phyloP scores from a whole-genome alignment of 1,284 basidiomycete genomes.

The Marasmius tenuissimus region DNA sequence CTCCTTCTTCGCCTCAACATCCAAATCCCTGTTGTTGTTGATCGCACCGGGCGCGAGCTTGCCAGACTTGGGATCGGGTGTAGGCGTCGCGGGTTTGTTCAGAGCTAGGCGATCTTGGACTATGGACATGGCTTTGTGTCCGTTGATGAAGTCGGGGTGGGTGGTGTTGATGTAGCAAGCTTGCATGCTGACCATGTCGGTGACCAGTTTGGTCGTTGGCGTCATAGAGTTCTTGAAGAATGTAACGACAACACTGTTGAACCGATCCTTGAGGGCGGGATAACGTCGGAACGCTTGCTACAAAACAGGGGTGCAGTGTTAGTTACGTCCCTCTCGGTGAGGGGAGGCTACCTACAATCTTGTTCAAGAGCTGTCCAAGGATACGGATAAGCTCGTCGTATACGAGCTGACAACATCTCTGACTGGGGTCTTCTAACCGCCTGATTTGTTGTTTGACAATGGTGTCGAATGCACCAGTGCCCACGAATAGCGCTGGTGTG shows the following conservation, averaged over 20 bases:
- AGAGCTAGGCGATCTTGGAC: slow-evolving; percentile 85
- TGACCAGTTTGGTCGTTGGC: slow-evolving; percentile 93
- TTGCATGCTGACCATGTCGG: slow-evolving; percentile 96
- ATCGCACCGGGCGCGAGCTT: slow-evolving; percentile 63
- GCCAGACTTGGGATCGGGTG: slow-evolving; percentile 68
- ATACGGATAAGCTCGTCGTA: slow-evolving; percentile 98
- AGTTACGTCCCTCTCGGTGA: not conserved
- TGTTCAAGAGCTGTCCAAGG: slow-evolving; percentile 83
- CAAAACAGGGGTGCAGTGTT: slow-evolving; percentile 1
- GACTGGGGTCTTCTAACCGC: slow-evolving; percentile 88
- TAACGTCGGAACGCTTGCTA: slow-evolving; percentile 95
- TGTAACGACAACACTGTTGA: slow-evolving; percentile 92
- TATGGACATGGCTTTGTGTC: slow-evolving; percentile 93
- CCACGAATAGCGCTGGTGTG: slow-evolving; percentile 94
- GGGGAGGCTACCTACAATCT: slow-evolving; percentile 67
- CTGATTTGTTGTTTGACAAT: slow-evolving; percentile 99
- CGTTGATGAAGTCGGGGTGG: slow-evolving; percentile 96
- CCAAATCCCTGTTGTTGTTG: slow-evolving; percentile 94
- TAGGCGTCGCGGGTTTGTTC: slow-evolving; percentile 64
- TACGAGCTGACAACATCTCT: slow-evolving; percentile 93
- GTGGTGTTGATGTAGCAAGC: slow-evolving; percentile 99
- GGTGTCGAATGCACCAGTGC: slow-evolving; percentile 94
- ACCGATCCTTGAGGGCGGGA: slow-evolving; percentile 91
- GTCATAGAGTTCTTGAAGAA: slow-evolving; percentile 95
- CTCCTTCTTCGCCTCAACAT: slow-evolving; percentile 86